These are phyloP conservation scores for Populus trichocarpa DNA, from an alignment of 441 rosid genomes.

Conservation along the genomic window DNA sequence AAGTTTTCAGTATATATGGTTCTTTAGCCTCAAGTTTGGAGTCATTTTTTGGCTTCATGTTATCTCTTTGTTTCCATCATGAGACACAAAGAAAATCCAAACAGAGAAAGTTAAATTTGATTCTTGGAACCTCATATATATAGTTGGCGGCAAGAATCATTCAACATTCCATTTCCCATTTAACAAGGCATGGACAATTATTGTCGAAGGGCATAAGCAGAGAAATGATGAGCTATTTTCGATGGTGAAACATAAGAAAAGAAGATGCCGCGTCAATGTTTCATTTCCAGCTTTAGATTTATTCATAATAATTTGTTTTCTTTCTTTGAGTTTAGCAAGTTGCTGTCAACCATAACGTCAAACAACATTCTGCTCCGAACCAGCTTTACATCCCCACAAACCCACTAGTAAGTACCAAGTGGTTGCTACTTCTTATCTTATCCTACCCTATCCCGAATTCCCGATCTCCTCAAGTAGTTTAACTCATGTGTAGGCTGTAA, in stretches of 20 bases:
- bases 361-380: too few relatives aligned
- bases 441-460: neutral
- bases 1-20: neutral
- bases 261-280: neutral
- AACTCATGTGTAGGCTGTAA: neutral
- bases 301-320: neutral
- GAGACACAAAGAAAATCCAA: neutral
- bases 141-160: neutral
- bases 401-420: neutral
- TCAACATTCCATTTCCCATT: neutral
- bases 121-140: constrained; percentile 8
- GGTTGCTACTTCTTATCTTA: neutral
- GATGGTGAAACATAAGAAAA: neutral
- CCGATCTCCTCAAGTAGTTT: neutral
- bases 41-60: neutral
- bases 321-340: too few relatives aligned
- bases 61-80: neutral
- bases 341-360: too few relatives aligned
- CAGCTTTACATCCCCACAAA: too few relatives aligned
- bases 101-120: neutral
- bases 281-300: neutral
- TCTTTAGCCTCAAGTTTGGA: neutral
- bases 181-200: too few relatives aligned
- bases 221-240: neutral
- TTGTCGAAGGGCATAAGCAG: neutral